These are phyloP conservation scores for Mangifera indica DNA, from an alignment of 345 rosid genomes.

Conservation along the genomic window DNA sequence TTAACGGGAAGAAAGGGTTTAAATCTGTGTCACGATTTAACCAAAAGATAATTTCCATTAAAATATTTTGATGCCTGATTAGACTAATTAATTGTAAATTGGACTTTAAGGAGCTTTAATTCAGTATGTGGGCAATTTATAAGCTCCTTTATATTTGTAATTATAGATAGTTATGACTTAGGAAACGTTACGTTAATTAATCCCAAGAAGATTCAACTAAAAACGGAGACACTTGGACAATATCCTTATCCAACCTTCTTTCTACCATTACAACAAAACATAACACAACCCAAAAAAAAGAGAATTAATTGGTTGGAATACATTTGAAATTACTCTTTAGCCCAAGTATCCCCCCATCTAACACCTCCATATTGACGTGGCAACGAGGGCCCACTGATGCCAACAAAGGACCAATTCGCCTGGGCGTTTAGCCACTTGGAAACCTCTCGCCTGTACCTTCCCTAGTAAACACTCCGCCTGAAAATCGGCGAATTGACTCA, in stretches of 20 bases:
- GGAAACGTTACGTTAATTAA: background rate
- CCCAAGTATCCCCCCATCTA: constrained; percentile 9
- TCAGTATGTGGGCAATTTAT: too few species aligned
- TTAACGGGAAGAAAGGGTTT: too few species aligned
- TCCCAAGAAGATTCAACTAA: constrained; percentile 6
- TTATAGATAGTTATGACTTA: too few species aligned
- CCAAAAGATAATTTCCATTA: too few species aligned
- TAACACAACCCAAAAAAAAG: too few species aligned
- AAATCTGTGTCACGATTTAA: too few species aligned
- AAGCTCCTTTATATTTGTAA: too few species aligned
- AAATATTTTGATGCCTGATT: too few species aligned
- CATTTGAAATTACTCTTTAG: background rate
- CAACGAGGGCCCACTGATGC: constrained; percentile 69
- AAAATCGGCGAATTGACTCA: constrained; percentile 86
- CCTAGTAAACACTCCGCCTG: constrained; percentile 77
- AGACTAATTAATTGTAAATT: too few species aligned
- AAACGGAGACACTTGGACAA: background rate
- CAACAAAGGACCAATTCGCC: constrained; percentile 92
- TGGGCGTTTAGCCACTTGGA: constrained; percentile 84
- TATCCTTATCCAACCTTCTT: background rate
- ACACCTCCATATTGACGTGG: constrained; percentile 93
- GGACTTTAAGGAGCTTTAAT: too few species aligned
- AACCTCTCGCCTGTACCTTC: constrained; percentile 74
- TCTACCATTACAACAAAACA: background rate
- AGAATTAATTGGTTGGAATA: constrained; percentile 1